Conservation (phyloP, 768 basidiomycete species). For the Tricholoma sp. region DNA sequence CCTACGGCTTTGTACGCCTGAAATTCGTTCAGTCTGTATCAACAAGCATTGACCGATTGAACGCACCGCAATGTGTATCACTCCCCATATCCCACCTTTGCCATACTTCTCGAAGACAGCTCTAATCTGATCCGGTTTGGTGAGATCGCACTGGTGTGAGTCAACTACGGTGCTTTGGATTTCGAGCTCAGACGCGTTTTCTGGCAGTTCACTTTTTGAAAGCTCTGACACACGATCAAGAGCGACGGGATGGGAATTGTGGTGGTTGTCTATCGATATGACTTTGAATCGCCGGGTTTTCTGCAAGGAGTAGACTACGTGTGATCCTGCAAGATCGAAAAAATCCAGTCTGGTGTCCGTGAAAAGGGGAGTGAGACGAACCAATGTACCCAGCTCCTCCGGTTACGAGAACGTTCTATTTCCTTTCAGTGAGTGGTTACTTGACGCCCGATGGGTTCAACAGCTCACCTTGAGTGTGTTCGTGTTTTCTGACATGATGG, state of each 20-base stretch:
- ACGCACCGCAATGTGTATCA: slow-evolving; percentile 85
- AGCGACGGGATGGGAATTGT: slow-evolving; percentile 81
- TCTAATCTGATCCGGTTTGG: slow-evolving; percentile 63
- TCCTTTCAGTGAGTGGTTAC: slow-evolving; percentile 17
- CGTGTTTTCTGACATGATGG: slow-evolving; percentile 15
- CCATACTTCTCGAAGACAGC: slow-evolving; percentile 58
- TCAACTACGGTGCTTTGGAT: slow-evolving; percentile 73
- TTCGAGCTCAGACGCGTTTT: slow-evolving; percentile 61
- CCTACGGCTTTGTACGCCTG: slow-evolving; percentile 98
- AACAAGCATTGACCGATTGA: neutral
- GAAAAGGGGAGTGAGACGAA: slow-evolving; percentile 22
- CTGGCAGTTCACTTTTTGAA: slow-evolving; percentile 67
- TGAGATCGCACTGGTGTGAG: slow-evolving; percentile 67
- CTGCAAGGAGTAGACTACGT: slow-evolving; percentile 84
- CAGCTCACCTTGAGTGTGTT: slow-evolving; percentile 43
- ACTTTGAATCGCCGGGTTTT: slow-evolving; percentile 88
- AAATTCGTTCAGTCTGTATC: neutral
- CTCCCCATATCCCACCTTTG: slow-evolving; percentile 51
- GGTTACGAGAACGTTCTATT: slow-evolving; percentile 41
- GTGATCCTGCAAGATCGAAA: slow-evolving; percentile 60
- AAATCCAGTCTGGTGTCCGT: slow-evolving; percentile 8
- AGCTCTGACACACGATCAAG: slow-evolving; percentile 76
- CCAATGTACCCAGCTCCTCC: slow-evolving; percentile 91
- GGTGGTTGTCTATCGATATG: slow-evolving; percentile 91
- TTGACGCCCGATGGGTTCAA: slow-evolving; percentile 6